Evolutionary conservation across 768 basidiomycete species (phyloP).

Genomic region (Tulasnella sp.): DNA sequence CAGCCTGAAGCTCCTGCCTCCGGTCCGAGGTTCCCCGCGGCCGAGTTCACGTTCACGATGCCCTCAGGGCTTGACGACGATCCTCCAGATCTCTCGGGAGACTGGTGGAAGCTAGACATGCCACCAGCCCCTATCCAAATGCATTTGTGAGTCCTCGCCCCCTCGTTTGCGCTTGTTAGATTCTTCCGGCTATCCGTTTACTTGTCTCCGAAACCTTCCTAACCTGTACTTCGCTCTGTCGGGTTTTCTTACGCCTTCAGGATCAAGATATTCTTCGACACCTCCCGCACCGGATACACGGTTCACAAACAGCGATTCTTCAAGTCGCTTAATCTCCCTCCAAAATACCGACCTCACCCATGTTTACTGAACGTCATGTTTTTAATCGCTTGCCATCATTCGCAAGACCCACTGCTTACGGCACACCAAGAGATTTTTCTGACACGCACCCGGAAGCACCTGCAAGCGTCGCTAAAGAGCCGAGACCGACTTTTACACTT

Average conservation of each 20-base stretch:
- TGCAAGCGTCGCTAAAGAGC: slow-evolving; percentile 1
- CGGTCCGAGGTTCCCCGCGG: neutral
- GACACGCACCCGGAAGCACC: neutral
- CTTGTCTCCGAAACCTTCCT: neutral
- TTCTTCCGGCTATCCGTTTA: neutral
- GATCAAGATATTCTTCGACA: slow-evolving; percentile 8
- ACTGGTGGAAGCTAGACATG: slow-evolving; percentile 6
- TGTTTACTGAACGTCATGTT: slow-evolving; percentile 15
- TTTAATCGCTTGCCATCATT: slow-evolving; percentile 9
- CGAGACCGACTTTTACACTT: slow-evolving; percentile 12
- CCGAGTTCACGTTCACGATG: neutral
- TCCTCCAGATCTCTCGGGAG: slow-evolving; percentile 2
- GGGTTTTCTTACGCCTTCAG: neutral
- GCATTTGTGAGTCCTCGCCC: slow-evolving; percentile 4
- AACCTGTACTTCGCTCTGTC: neutral
- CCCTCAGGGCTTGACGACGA: neutral
- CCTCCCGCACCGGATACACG: neutral
- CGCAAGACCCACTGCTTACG: neutral
- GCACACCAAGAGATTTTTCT: slow-evolving; percentile 10
- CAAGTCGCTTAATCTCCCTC: slow-evolving; percentile 3
- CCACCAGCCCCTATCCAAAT: neutral
- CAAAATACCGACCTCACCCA: slow-evolving; percentile 9
- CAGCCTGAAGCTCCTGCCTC: neutral
- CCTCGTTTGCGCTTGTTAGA: neutral
- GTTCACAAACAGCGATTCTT: slow-evolving; percentile 8